Percentiles rank a stretch among this genome's conserved stretches.
Conservation (phyloP, 257 asterid genomes). For the Parsonsia alboflavescens region DNA sequence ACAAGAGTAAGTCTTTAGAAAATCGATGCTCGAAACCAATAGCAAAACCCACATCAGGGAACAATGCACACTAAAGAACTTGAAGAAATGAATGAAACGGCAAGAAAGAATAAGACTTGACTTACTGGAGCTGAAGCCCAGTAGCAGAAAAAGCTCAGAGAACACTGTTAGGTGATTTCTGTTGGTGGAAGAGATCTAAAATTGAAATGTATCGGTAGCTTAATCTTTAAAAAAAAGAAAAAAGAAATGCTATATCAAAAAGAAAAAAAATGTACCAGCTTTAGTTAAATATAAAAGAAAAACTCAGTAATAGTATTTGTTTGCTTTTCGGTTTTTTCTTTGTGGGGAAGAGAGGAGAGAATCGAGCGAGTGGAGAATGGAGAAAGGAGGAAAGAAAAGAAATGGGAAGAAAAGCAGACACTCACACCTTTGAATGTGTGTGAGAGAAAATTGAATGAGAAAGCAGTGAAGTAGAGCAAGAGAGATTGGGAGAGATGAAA, state of each 20-base stretch:
- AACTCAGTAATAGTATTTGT: neutral
- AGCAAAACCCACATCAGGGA: neutral
- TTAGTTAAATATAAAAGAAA: neutral
- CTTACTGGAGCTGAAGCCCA: constrained; percentile 44
- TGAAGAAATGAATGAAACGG: constrained; percentile 3
- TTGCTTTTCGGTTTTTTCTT: neutral
- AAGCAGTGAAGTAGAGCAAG: neutral
- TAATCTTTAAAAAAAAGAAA: constrained; percentile 3
- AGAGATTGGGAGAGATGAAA: constrained; percentile 9
- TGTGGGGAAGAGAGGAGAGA: neutral
- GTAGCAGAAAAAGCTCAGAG: constrained; percentile 18
- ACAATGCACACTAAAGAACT: neutral
- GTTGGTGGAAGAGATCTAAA: constrained; percentile 28
- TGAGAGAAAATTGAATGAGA: constrained; percentile 15
- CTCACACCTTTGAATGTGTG: constrained; percentile 13
- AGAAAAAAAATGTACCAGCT: neutral
- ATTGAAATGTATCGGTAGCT: constrained; percentile 7
- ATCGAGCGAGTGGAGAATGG: neutral
- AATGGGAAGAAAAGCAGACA: neutral
- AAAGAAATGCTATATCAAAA: constrained; percentile 1
- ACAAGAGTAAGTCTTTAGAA: constrained; percentile 14
- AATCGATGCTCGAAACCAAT: constrained; percentile 3
- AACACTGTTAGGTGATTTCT: neutral
- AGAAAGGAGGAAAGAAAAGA: neutral
- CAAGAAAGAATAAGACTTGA: constrained; percentile 16